Conservation (phyloP, 1,139 yeast species). For the Kodamaea plutei region DNA sequence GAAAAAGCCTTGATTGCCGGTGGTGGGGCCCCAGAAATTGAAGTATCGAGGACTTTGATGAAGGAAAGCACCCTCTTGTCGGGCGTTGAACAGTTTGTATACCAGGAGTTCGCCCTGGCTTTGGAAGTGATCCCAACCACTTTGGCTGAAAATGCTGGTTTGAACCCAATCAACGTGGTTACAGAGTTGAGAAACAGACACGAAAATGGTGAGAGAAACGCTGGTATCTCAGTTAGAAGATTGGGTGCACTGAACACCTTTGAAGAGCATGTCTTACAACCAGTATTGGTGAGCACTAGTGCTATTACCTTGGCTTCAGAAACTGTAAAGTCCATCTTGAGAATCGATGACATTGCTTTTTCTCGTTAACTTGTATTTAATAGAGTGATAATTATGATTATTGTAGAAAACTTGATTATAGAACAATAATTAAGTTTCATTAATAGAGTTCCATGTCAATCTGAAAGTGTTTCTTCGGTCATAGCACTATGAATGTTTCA, state of each 20-base stretch:
- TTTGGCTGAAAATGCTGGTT: slow-evolving; percentile 95
- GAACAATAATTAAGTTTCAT: too few relatives aligned
- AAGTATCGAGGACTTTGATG: slow-evolving; percentile 75
- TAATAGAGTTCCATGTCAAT: too few relatives aligned
- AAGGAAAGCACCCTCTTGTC: slow-evolving; percentile 74
- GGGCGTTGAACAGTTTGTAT: slow-evolving; percentile 93
- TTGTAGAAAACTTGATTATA: too few relatives aligned
- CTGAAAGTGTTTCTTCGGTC: too few relatives aligned
- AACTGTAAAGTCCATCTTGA: slow-evolving; percentile 89
- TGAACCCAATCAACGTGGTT: slow-evolving; percentile 90
- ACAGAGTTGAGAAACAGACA: slow-evolving; percentile 93
- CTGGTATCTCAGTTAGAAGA: slow-evolving; percentile 95
- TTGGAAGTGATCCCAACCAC: slow-evolving; percentile 96
- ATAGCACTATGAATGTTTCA: too few relatives aligned
- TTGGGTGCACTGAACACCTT: slow-evolving; percentile 89
- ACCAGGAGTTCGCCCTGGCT: slow-evolving; percentile 94
- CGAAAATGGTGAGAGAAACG: slow-evolving; percentile 83
- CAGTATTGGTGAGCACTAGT: slow-evolving; percentile 89
- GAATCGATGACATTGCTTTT: slow-evolving; percentile 91
- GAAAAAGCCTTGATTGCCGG: slow-evolving; percentile 95
- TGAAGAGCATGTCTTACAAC: slow-evolving; percentile 94
- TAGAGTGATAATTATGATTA: too few relatives aligned
- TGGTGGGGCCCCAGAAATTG: slow-evolving; percentile 98
- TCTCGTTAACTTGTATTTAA: slow-evolving; percentile 23
- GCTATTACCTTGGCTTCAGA: slow-evolving; percentile 94